A percentile compares a stretch with the other conserved stretches of the same genome.
Evolutionary conservation across 768 basidiomycete genomes (phyloP).

Genomic region (Erythrobasidium yunnanense): DNA sequence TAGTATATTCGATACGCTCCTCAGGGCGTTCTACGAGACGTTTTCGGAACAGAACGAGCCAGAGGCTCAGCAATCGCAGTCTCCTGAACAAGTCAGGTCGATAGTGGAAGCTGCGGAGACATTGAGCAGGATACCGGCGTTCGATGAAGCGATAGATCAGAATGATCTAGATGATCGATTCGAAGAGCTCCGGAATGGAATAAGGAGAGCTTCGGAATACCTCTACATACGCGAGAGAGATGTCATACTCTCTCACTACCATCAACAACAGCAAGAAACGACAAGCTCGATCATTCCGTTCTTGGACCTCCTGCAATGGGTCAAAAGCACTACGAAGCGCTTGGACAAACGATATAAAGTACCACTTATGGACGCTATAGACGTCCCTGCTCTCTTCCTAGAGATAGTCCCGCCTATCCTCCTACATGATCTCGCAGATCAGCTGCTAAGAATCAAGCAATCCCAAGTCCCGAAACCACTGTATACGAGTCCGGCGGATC

Average conservation of each 20-base stretch:
- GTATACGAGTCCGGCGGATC: slow-evolving; percentile 23
- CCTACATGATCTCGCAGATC: slow-evolving; percentile 56
- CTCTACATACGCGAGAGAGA: slow-evolving; percentile 36
- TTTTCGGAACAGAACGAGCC: slow-evolving; percentile 44
- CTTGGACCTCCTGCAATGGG: slow-evolving; percentile 71
- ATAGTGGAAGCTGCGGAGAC: slow-evolving; percentile 14
- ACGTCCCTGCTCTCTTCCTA: background rate
- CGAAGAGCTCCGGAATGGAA: slow-evolving; percentile 22
- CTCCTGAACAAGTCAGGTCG: too few species aligned
- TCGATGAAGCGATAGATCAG: slow-evolving; percentile 28
- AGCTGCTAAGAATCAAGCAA: slow-evolving; percentile 65
- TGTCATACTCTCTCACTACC: slow-evolving; percentile 35
- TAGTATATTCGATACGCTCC: slow-evolving; percentile 68
- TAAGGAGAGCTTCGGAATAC: slow-evolving; percentile 35
- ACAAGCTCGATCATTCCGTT: slow-evolving; percentile 72
- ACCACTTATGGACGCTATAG: slow-evolving; percentile 62
- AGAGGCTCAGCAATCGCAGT: too few species aligned
- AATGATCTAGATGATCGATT: slow-evolving; percentile 25
- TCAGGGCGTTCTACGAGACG: slow-evolving; percentile 69
- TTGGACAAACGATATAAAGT: slow-evolving; percentile 79
- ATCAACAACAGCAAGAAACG: background rate
- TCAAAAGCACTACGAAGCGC: slow-evolving; percentile 72
- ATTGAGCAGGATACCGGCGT: slow-evolving; percentile 31
- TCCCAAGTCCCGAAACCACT: slow-evolving; percentile 60
- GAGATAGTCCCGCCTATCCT: slow-evolving; percentile 39